Percentiles rank a stretch among this genome's conserved stretches.
Conservation (phyloP, 2,329 filamentous ascomycete genomes). For the Xylaria sp. region DNA sequence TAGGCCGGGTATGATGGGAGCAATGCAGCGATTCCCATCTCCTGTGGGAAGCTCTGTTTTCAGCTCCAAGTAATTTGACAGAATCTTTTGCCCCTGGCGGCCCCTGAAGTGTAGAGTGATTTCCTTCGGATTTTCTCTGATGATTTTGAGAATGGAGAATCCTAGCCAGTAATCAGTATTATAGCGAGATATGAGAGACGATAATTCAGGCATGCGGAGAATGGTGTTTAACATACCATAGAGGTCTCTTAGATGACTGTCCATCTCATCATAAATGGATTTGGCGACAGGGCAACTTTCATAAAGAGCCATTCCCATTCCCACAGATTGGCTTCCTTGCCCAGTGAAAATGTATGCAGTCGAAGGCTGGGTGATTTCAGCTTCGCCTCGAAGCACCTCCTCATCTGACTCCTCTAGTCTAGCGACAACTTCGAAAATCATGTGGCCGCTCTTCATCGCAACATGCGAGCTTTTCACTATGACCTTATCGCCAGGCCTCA, state of each 20-base stretch:
- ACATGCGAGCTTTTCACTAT: constrained; percentile 94
- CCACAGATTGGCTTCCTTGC: constrained; percentile 97
- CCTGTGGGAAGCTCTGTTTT: constrained; percentile 96
- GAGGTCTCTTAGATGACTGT: constrained; percentile 97
- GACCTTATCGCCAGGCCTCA: constrained; percentile 93
- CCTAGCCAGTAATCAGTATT: constrained; percentile 57
- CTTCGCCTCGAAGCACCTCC: constrained; percentile 93
- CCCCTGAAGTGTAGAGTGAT: constrained; percentile 98
- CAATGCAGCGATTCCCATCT: constrained; percentile 93
- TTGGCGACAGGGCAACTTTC: constrained; percentile 90
- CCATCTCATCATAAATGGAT: constrained; percentile 96
- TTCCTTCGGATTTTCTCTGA: constrained; percentile 99
- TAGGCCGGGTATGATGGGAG: constrained; percentile 99
- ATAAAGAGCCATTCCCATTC: constrained; percentile 99
- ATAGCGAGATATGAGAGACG: not conserved
- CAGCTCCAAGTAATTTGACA: constrained; percentile 99
- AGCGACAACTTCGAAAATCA: constrained; percentile 98
- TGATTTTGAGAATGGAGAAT: constrained; percentile 97
- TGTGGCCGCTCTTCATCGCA: constrained; percentile 96
- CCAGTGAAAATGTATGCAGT: constrained; percentile 98
- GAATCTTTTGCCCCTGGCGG: constrained; percentile 93
- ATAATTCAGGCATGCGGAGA: not conserved
- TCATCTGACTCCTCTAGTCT: constrained; percentile 95
- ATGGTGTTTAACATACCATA: constrained; percentile 73
- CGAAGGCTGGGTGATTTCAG: constrained; percentile 96